phyloP scores from a whole-genome alignment of 2,329 filamentous ascomycete genomes.

The Alternaria gaisen region DNA sequence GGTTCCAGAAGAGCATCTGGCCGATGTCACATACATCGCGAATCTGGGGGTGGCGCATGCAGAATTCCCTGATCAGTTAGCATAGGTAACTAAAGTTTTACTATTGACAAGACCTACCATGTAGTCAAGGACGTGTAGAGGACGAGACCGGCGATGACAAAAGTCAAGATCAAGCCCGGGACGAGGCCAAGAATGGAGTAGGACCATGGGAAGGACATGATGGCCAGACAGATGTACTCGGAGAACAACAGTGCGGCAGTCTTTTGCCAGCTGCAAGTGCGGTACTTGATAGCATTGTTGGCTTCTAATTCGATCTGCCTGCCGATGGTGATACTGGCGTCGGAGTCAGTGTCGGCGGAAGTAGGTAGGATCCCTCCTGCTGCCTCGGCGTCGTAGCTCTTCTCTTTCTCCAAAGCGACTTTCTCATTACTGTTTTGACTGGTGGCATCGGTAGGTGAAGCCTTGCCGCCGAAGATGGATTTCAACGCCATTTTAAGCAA shows the following conservation, averaged over 20 bases:
- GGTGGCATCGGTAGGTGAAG: conserved; percentile 23
- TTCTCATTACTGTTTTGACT: conserved; percentile 27
- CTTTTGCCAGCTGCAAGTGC: conserved; percentile 95
- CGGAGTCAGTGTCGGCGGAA: conserved; percentile 43
- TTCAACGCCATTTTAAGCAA: conserved; percentile 63
- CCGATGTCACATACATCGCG: conserved; percentile 94
- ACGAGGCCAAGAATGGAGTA: conserved; percentile 89
- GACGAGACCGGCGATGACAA: conserved; percentile 78
- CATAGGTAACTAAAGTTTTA: not conserved
- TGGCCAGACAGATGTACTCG: conserved; percentile 91
- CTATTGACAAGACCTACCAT: conserved; percentile 58
- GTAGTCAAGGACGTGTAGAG: conserved; percentile 80
- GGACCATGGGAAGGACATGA: conserved; percentile 96
- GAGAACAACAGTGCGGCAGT: conserved; percentile 90
- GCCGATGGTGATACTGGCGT: conserved; percentile 58
- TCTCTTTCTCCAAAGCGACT: conserved; percentile 24
- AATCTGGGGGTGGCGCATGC: conserved; percentile 87
- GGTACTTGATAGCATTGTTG: conserved; percentile 84
- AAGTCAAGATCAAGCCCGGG: conserved; percentile 83
- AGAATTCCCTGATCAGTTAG: conserved; percentile 76
- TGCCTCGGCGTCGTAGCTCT: conserved; percentile 44
- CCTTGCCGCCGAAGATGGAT: conserved; percentile 33
- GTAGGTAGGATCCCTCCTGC: conserved; percentile 50
- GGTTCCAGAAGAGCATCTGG: conserved; percentile 92
- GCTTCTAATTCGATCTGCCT: conserved; percentile 81